phyloP scores from a whole-genome alignment of 2,329 filamentous ascomycete genomes.

The Exophiala sp. region DNA sequence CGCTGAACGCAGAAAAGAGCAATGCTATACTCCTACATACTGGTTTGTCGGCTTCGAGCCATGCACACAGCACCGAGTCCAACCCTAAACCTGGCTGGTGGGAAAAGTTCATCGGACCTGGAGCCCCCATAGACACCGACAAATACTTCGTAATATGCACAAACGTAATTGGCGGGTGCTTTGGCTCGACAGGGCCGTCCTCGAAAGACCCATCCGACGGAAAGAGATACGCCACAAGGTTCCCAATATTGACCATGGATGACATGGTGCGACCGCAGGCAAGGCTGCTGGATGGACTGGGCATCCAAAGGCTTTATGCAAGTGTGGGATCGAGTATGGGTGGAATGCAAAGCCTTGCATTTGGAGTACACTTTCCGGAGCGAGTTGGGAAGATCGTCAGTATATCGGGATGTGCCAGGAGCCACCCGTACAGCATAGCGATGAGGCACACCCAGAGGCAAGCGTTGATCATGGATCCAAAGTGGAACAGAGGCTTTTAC shows the following conservation, averaged over 20 bases:
- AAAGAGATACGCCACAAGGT: conserved; percentile 84
- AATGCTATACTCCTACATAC: conserved; percentile 94
- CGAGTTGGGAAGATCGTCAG: conserved; percentile 78
- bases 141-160: conserved; percentile 95
- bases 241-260: conserved; percentile 91
- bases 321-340: conserved; percentile 97
- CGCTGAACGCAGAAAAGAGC: conserved; percentile 71
- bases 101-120: conserved; percentile 96
- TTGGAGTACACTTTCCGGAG: conserved; percentile 76
- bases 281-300: conserved; percentile 73
- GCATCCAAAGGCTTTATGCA: conserved; percentile 76
- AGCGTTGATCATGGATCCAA: conserved; percentile 97
- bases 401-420: conserved; percentile 89
- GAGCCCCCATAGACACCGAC: conserved; percentile 78
- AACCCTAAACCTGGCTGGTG: conserved; percentile 95
- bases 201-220: conserved; percentile 86
- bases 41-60: conserved; percentile 92
- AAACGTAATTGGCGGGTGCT: conserved; percentile 93
- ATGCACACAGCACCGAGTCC: conserved; percentile 83
- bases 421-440: conserved; percentile 95
- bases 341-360: conserved; percentile 92
- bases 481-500: conserved; percentile 95
- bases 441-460: conserved; percentile 98
- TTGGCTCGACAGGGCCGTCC: conserved; percentile 87
- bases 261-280: conserved; percentile 99